phyloP scores from a whole-genome alignment of 2,329 filamentous ascomycete species.

The Cladosporium sphaerospermum region DNA sequence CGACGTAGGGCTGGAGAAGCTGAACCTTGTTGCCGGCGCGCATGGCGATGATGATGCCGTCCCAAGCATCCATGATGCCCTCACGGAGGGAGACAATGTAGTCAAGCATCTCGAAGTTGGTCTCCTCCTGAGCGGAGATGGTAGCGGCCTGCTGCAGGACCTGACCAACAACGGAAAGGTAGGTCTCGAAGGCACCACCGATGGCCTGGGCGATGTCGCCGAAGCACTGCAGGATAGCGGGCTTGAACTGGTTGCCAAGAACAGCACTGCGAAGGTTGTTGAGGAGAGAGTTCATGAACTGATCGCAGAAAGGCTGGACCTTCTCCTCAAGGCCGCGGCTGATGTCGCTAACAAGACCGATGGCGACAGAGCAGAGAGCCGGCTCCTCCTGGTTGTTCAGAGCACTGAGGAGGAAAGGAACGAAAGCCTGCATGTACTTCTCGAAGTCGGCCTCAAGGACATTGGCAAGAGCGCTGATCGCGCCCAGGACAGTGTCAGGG shows the following conservation, averaged over 20 bases:
- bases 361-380: constrained; percentile 90
- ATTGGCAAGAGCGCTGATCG: constrained; percentile 84
- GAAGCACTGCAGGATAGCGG: constrained; percentile 94
- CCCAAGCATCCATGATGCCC: constrained; percentile 99
- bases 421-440: constrained; percentile 96
- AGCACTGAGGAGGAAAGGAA: constrained; percentile 87
- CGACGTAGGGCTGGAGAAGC: constrained; percentile 69
- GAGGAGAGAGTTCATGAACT: constrained; percentile 96
- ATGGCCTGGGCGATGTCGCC: constrained; percentile 97
- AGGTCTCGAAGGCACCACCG: constrained; percentile 83
- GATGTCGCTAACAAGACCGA: constrained; percentile 94
- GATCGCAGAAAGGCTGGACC: constrained; percentile 91
- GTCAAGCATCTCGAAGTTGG: constrained; percentile 88
- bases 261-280: constrained; percentile 82
- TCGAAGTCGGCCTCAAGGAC: constrained; percentile 87
- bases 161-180: constrained; percentile 84
- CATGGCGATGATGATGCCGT: constrained; percentile 91
- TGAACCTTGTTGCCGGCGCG: constrained; percentile 71
- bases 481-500: constrained; percentile 87
- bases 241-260: constrained; percentile 95
- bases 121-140: constrained; percentile 69
- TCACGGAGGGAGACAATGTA: constrained; percentile 93
- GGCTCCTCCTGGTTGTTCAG: constrained; percentile 94
- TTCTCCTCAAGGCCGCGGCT: constrained; percentile 83
- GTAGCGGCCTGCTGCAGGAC: constrained; percentile 88